Conservation (phyloP, 2,329 filamentous ascomycete genomes). For the Ophiobolus disseminans region DNA sequence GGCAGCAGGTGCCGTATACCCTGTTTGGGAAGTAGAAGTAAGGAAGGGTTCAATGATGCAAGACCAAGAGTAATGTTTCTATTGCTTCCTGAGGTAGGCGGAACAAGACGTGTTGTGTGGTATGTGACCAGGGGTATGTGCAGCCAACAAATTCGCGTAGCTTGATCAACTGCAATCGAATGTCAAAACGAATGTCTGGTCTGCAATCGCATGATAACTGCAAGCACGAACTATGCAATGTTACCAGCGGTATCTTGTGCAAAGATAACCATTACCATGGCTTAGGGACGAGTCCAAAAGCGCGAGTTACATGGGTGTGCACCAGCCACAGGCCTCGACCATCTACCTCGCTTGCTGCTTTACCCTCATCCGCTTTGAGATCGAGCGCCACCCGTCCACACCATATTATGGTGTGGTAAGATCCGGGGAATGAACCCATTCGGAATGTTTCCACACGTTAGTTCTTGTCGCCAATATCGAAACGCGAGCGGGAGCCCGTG, state of each 20-base stretch:
- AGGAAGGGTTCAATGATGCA: neutral
- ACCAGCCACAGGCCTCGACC: conserved; percentile 3
- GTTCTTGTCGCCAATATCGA: conserved; percentile 5
- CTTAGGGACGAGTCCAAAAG: conserved; percentile 1
- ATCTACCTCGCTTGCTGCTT: neutral
- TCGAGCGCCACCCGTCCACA: neutral
- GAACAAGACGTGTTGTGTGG: too few species aligned
- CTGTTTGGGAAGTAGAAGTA: too few species aligned
- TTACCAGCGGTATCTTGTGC: conserved; percentile 1
- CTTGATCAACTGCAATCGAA: too few species aligned
- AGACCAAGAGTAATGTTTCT: too few species aligned
- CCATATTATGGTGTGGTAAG: neutral
- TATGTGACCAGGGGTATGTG: too few species aligned
- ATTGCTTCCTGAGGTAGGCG: too few species aligned
- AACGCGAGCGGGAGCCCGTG: neutral
- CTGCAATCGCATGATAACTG: neutral
- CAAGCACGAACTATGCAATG: neutral
- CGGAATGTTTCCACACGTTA: neutral
- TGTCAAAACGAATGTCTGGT: neutral
- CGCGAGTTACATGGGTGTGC: conserved; percentile 3
- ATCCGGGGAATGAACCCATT: neutral
- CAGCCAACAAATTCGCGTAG: too few species aligned
- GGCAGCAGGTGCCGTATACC: too few species aligned
- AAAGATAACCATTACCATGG: neutral
- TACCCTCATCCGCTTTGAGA: neutral